Evolutionary conservation across 2,329 filamentous ascomycete species (phyloP).

Genomic region (Coniosporium tulheliwenetii): DNA sequence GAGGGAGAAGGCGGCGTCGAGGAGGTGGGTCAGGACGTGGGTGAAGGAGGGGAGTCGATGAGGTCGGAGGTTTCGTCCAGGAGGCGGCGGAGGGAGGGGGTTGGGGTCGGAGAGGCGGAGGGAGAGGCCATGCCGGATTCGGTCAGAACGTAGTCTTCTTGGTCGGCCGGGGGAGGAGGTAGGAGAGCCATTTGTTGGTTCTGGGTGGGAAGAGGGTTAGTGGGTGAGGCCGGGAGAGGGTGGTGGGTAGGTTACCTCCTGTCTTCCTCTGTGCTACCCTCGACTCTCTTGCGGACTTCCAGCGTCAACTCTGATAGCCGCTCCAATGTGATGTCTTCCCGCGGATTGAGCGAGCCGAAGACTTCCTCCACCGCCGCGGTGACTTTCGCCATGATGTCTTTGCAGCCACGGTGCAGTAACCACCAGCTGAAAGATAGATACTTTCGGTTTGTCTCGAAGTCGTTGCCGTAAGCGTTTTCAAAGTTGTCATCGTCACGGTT

Average conservation of each 20-base stretch:
- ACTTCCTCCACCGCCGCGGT: constrained; percentile 75
- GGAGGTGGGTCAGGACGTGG: constrained; percentile 69
- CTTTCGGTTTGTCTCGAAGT: constrained; percentile 89
- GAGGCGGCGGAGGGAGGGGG: constrained; percentile 59
- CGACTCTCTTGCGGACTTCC: constrained; percentile 70
- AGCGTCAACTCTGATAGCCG: constrained; percentile 66
- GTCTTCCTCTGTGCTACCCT: constrained; percentile 54
- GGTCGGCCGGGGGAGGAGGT: constrained; percentile 65
- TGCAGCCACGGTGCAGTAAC: constrained; percentile 83
- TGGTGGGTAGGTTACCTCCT: constrained; percentile 28
- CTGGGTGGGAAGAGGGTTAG: constrained; percentile 14
- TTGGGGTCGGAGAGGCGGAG: constrained; percentile 21
- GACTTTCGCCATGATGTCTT: constrained; percentile 65
- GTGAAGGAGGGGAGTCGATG: constrained; percentile 81
- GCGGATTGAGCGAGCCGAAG: constrained; percentile 76
- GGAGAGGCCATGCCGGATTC: constrained; percentile 61
- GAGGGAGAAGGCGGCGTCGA: constrained; percentile 75
- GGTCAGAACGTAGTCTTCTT: constrained; percentile 70
- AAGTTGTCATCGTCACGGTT: constrained; percentile 82
- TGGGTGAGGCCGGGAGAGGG: constrained; percentile 8
- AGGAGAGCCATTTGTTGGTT: constrained; percentile 60
- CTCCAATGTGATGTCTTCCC: constrained; percentile 73
- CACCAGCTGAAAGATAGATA: constrained; percentile 98
- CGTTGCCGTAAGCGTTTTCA: constrained; percentile 72
- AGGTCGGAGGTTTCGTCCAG: constrained; percentile 93